Conservation (phyloP, 2,329 filamentous ascomycete genomes). For the Diaporthe sp. region DNA sequence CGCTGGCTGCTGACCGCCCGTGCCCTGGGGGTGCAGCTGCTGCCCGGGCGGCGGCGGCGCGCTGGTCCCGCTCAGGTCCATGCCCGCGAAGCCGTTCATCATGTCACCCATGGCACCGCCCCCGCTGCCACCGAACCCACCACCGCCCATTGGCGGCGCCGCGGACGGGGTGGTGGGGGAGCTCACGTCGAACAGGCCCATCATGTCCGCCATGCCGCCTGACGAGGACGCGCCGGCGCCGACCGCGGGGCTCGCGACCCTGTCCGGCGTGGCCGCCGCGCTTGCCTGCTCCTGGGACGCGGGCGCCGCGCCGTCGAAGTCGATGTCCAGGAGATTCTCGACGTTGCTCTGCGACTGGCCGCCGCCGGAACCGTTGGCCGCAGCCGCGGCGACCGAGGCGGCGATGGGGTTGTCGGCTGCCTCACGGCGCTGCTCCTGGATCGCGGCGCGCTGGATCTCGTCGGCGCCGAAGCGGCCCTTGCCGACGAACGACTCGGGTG, state of each 20-base stretch:
- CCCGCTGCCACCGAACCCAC: too few species aligned
- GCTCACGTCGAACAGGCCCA: slow-evolving; percentile 73
- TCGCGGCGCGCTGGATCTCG: slow-evolving; percentile 92
- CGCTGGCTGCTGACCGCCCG: slow-evolving; percentile 43
- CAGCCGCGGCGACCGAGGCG: slow-evolving; percentile 77
- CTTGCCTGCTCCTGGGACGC: slow-evolving; percentile 77
- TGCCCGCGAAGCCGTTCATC: slow-evolving; percentile 86
- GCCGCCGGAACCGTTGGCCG: slow-evolving; percentile 64
- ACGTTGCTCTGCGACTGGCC: slow-evolving; percentile 76
- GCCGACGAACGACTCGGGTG: slow-evolving; percentile 96
- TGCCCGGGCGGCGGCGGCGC: slow-evolving; percentile 73
- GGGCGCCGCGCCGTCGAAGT: slow-evolving; percentile 80
- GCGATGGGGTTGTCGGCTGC: slow-evolving; percentile 94
- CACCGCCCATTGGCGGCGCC: slow-evolving; percentile 38
- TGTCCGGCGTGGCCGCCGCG: slow-evolving; percentile 71
- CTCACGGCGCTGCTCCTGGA: slow-evolving; percentile 95
- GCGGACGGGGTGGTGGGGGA: slow-evolving; percentile 55
- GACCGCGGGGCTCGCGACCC: slow-evolving; percentile 70
- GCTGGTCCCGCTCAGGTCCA: slow-evolving; percentile 76
- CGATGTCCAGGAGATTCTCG: slow-evolving; percentile 87
- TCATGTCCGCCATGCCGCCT: slow-evolving; percentile 70
- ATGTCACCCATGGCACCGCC: slow-evolving; percentile 79
- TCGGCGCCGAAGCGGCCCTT: slow-evolving; percentile 94
- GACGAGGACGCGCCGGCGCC: slow-evolving; percentile 47
- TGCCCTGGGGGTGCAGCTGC: slow-evolving; percentile 58